Percentiles rank a stretch among this genome's conserved stretches.
phyloP scores from a whole-genome alignment of 768 basidiomycete genomes.

The Pleurotus salmoneostramineus region DNA sequence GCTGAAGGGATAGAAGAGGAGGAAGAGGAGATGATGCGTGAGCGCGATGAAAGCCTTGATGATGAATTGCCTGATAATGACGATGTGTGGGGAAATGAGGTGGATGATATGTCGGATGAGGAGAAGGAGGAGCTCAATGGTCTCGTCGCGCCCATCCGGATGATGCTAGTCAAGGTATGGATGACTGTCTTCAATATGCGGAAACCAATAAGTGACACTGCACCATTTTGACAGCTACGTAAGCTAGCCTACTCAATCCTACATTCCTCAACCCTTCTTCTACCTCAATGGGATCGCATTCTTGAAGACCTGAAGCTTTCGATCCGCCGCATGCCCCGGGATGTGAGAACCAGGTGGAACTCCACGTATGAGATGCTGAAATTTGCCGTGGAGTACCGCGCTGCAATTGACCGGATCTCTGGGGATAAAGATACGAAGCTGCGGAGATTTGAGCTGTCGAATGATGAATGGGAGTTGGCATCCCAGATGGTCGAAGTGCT shows the following conservation, averaged over 20 bases:
- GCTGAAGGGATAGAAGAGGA: constrained; percentile 8
- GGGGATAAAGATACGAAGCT: constrained; percentile 9
- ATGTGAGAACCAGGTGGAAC: constrained; percentile 33
- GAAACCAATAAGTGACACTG: background rate
- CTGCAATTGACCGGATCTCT: constrained; percentile 16
- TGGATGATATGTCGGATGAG: constrained; percentile 7
- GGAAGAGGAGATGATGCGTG: background rate
- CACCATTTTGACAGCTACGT: constrained; percentile 14
- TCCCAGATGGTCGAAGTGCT: background rate
- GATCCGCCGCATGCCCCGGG: constrained; percentile 21
- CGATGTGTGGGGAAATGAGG: background rate
- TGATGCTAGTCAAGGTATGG: constrained; percentile 10
- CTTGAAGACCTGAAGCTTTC: constrained; percentile 10
- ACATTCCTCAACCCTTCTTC: constrained; percentile 23
- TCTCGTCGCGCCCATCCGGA: background rate
- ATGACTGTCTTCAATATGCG: background rate
- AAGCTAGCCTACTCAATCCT: constrained; percentile 19
- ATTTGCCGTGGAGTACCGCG: constrained; percentile 17
- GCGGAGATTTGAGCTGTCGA: constrained; percentile 11
- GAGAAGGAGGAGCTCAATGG: background rate
- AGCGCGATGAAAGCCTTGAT: background rate
- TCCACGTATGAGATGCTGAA: constrained; percentile 28
- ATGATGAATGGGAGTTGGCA: constrained; percentile 17
- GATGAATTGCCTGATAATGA: constrained; percentile 7
- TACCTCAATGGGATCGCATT: constrained; percentile 23